Base-by-base conservation (phyloP, 208 protist species). In the Trypanosoma cruzi region DNA sequence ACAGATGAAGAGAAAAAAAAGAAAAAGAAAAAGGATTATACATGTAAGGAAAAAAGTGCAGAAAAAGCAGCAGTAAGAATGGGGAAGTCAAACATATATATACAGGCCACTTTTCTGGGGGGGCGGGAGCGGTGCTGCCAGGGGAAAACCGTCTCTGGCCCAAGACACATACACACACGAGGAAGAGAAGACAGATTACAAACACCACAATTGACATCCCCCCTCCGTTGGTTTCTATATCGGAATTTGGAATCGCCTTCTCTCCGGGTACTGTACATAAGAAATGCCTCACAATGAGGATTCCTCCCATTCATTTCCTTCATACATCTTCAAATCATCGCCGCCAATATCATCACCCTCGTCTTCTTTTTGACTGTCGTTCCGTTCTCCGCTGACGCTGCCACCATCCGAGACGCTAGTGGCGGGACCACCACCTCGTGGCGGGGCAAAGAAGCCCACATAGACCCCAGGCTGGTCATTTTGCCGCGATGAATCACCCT, bases 381-480 rank as follows among this genome's bases (percentile, higher is more conserved):
- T n/a, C 4, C 8, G 16, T 18, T 28, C 48, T 1, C 22, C 28
- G 26, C 20, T 13, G 26, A 20, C 8, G 28, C 53, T 34, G 14
- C 16, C 53, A 31, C 26, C 34, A 7, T 5, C 16, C 11, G 1
- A 7, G 26, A 7, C 14, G 14, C n/a, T 26, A 36, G 22, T 16
- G 22, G 28, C 2, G 28, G 31, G 13, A 22, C 20, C 28, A 10
- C 6, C 31, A 20, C 18, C n/a, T 34, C 68, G 50, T 34, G 81
- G 78, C 5, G 84, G 81, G 7, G 81, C 81, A 28, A 87, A 69
- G 55, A 81, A 87, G 50, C 81, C 80, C 10, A 73, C 69, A 64
- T 90, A 86, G 11, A 70, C 67, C 32, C 66, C 53, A n/a, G 32
- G n/a, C 10, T 46, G 18, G 1, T 59, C 42, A 18, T n/a, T 14